Percentiles rank a stretch among this genome's conserved stretches.
Conservation (phyloP, 179 eudicot genomes). For the Beta corolliflora region DNA sequence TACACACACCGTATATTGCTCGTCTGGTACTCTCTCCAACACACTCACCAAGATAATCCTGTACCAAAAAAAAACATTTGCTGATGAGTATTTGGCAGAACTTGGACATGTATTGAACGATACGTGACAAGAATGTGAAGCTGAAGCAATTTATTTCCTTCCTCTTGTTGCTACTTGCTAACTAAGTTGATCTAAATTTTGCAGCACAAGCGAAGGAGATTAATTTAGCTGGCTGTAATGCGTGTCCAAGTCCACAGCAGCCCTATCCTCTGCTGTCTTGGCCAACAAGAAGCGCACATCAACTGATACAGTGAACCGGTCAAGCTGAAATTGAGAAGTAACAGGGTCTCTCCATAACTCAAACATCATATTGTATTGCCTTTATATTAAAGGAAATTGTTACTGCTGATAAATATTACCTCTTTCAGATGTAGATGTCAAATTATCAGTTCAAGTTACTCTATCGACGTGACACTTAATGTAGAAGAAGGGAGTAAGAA, state of each 20-base stretch:
- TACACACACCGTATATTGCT: too few species aligned
- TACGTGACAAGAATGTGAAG: background rate
- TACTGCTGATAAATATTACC: background rate
- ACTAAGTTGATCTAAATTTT: constrained; percentile 4
- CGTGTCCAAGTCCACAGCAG: constrained; percentile 98
- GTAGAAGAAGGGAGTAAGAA: too few species aligned
- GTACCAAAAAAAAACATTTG: constrained; percentile 27
- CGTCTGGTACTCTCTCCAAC: constrained; percentile 77
- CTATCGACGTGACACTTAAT: too few species aligned
- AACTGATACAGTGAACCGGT: constrained; percentile 70
- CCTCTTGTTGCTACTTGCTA: too few species aligned
- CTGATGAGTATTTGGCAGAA: constrained; percentile 7
- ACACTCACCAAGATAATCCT: constrained; percentile 88
- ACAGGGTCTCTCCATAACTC: background rate
- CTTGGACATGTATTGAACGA: background rate
- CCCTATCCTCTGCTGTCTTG: constrained; percentile 93
- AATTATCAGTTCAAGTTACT: too few species aligned
- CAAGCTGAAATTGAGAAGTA: constrained; percentile 54
- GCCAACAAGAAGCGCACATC: constrained; percentile 86
- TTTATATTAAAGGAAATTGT: background rate
- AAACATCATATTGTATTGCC: background rate
- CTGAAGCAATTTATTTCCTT: too few species aligned
- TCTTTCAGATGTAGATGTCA: too few species aligned
- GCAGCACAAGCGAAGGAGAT: constrained; percentile 21
- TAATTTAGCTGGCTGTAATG: constrained; percentile 75